Evolutionary conservation across 768 basidiomycete genomes (phyloP).

Genomic region (Termitomyces eurrhizus): DNA sequence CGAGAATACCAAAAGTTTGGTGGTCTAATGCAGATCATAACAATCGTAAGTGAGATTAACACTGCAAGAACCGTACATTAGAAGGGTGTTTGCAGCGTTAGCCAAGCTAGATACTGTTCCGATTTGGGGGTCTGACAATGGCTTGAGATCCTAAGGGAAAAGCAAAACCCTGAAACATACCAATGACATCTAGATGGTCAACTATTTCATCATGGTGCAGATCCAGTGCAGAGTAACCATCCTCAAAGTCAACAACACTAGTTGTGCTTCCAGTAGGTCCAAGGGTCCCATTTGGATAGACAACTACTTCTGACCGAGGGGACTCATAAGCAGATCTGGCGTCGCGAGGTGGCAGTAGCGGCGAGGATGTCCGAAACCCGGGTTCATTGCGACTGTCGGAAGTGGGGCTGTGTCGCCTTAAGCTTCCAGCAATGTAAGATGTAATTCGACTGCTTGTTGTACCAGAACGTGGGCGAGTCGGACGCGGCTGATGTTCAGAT

Average conservation of each 20-base stretch:
- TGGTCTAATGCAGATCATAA: constrained; percentile 40
- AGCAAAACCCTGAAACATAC: constrained; percentile 28
- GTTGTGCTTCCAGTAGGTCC: constrained; percentile 44
- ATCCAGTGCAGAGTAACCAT: constrained; percentile 17
- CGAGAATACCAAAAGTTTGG: constrained; percentile 67
- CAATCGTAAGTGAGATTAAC: not conserved
- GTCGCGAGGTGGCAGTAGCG: constrained; percentile 17
- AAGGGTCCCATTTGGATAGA: constrained; percentile 31
- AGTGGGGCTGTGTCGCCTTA: constrained; percentile 8
- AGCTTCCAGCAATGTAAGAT: constrained; percentile 25
- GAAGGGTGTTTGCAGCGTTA: constrained; percentile 75
- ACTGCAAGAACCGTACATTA: constrained; percentile 42
- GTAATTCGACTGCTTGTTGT: constrained; percentile 33
- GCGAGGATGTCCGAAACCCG: constrained; percentile 8
- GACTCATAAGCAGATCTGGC: constrained; percentile 33
- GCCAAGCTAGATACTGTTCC: constrained; percentile 71
- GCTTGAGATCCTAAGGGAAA: not conserved
- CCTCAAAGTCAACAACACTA: constrained; percentile 21
- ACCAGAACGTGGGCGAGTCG: constrained; percentile 24
- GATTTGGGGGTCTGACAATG: constrained; percentile 60
- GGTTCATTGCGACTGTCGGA: constrained; percentile 7
- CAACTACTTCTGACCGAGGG: constrained; percentile 34
- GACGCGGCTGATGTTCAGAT: constrained; percentile 1
- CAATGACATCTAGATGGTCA: constrained; percentile 80
- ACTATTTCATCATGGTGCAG: constrained; percentile 78